Base-by-base conservation (phyloP, 1,139 yeast genomes). In the Taphrina pruni region DNA sequence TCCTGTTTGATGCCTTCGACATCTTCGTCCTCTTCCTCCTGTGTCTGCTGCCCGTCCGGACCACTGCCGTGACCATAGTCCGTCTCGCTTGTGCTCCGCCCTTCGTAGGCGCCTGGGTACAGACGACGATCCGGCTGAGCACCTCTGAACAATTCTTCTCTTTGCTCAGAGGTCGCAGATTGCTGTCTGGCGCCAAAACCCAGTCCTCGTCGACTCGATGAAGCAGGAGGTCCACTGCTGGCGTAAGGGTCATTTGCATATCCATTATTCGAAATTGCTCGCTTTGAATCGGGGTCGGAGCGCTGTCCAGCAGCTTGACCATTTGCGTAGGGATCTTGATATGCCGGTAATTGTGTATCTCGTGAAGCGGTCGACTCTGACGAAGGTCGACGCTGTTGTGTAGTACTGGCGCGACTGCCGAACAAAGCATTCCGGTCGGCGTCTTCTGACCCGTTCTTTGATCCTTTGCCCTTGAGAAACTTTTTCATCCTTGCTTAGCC, bases 1-100 rank as follows among this genome's bases (percentile, higher is more conserved):
- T 93, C 93, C 73, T 89, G 89, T 77, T 90, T 91, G 74, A 94
- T 86, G 58, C 88, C 91, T 76, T 91, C 97, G 21, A 93, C 92
- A 73, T 92, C 98, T 77, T 90, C 97, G 72, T 92, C 96, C 75
- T 83, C 82, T 75, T 84, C 79, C 75, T 82, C 79, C 77, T 83
- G 78, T 77, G 82, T 80, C 72, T 84, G 61, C 4, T 20, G 50
- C 6, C 38, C 56, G 26, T 46, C 48, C 17, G 21, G 35, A n/a
- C 36, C 46, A 17, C 39, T 21, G 26, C 43, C 50, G n/a, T 61
- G n/a, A 14, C 35, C 52, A 21, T 41, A 55, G 12, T 36, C 39
- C 14, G 41, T 20, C 20, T 46, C 58, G 9, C 32, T 12, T 14
- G 50, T 36, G n/a, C n/a, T 21, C 12, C 54, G 45, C 9, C 48